These are phyloP conservation scores for Mallotus nudiflorus DNA, from an alignment of 345 rosid genomes.

Conservation along the genomic window DNA sequence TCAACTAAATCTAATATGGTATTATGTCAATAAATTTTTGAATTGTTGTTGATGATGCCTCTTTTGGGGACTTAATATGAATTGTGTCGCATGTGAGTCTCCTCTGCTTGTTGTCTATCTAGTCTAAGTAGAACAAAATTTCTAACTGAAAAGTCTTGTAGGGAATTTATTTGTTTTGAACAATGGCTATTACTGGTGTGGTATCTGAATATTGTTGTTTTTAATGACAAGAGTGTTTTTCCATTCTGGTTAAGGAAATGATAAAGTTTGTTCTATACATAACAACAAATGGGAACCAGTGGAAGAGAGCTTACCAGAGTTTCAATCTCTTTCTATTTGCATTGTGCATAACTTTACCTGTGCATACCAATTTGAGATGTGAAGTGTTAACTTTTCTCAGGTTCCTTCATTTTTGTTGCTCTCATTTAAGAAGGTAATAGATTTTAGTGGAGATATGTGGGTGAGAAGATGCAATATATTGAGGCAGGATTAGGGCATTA, in stretches of 20 bases:
- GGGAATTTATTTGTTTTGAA: slow-evolving; percentile 21
- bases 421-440: no score
- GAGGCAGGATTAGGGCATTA: no score
- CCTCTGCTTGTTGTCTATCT: slow-evolving; percentile 35
- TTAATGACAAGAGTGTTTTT: slow-evolving; percentile 13
- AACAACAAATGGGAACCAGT: slow-evolving; percentile 22
- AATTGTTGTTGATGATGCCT: slow-evolving; percentile 23
- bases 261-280: slow-evolving; percentile 26
- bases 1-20: slow-evolving; percentile 27
- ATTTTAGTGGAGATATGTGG: no score
- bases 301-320: slow-evolving; percentile 14
- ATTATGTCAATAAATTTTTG: slow-evolving; percentile 32
- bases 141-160: slow-evolving; percentile 30
- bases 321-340: slow-evolving; percentile 3
- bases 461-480: no score
- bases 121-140: slow-evolving; percentile 23
- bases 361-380: not conserved
- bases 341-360: not conserved
- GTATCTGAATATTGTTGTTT: slow-evolving; percentile 25
- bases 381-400: not conserved
- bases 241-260: not conserved
- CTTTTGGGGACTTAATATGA: slow-evolving; percentile 27
- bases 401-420: not conserved
- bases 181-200: slow-evolving; percentile 26
- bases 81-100: slow-evolving; percentile 29